phyloP scores from a whole-genome alignment of 2,329 filamentous ascomycete species.

The Rosellinia necatrix region DNA sequence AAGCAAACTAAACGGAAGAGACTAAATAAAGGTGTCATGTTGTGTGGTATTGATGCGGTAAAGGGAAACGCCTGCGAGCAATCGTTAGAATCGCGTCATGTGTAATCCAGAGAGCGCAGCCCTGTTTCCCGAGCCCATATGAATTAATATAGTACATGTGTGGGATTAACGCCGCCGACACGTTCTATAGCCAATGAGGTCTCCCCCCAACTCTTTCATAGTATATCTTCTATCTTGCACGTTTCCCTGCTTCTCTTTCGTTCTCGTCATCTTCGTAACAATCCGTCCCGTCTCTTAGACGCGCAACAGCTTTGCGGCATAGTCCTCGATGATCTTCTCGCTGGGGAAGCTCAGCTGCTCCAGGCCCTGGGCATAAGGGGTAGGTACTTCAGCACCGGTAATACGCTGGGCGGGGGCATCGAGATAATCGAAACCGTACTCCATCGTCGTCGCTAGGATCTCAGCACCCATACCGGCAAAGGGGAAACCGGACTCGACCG shows the following conservation, averaged over 20 bases:
- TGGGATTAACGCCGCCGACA: constrained; percentile 28
- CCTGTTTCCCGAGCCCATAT: constrained; percentile 14
- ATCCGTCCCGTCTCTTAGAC: constrained; percentile 32
- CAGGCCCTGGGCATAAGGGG: constrained; percentile 88
- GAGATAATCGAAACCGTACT: constrained; percentile 98
- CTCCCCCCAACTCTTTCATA: constrained; percentile 10
- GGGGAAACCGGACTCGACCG: constrained; percentile 94
- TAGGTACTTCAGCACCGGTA: constrained; percentile 96
- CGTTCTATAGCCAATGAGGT: constrained; percentile 27
- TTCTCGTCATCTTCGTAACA: not conserved
- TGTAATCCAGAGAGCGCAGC: constrained; percentile 13
- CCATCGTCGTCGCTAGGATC: constrained; percentile 92
- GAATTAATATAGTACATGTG: constrained; percentile 32
- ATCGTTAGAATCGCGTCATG: constrained; percentile 11
- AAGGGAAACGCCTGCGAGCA: constrained; percentile 8
- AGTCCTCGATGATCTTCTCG: constrained; percentile 83
- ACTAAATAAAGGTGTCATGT: too few relatives aligned
- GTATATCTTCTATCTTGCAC: constrained; percentile 18
- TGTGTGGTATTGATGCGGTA: constrained; percentile 22
- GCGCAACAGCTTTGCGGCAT: constrained; percentile 82
- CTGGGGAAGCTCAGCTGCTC: constrained; percentile 96
- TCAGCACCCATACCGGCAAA: constrained; percentile 91
- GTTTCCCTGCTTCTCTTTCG: not conserved
- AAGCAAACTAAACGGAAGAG: too few relatives aligned
- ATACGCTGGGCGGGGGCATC: constrained; percentile 91